These are phyloP conservation scores for Cyphellophora europaea DNA, from an alignment of 2,329 filamentous ascomycete species.

Conservation along the genomic window DNA sequence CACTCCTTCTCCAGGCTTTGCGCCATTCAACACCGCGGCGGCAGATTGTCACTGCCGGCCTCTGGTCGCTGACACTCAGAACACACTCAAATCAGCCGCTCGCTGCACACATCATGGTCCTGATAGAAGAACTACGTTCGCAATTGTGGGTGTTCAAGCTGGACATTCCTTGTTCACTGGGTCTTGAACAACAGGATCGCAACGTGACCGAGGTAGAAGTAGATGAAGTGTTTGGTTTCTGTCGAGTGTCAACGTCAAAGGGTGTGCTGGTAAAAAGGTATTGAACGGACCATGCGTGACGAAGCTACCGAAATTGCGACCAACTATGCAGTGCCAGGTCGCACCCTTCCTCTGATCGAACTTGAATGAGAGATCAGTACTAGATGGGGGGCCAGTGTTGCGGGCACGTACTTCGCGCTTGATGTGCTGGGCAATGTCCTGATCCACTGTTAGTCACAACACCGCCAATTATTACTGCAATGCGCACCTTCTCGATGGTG, in stretches of 20 bases:
- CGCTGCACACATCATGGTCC: too few species aligned
- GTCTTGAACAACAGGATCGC: conserved; percentile 99
- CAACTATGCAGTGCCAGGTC: conserved; percentile 99
- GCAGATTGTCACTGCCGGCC: too few species aligned
- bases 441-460: conserved; percentile 6
- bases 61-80: too few species aligned
- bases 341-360: conserved; percentile 95
- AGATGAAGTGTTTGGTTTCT: conserved; percentile 99
- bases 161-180: too few species aligned
- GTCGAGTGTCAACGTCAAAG: conserved; percentile 12
- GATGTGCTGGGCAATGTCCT: conserved; percentile 95
- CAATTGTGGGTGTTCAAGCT: too few species aligned
- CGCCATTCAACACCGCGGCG: too few species aligned
- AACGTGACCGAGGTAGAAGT: conserved; percentile 98
- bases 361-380: conserved; percentile 39
- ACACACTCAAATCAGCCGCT: too few species aligned
- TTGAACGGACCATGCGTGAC: conserved; percentile 77
- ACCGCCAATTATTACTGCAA: neutral
- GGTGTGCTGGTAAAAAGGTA: neutral
- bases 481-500: conserved; percentile 60
- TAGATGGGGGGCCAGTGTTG: conserved; percentile 7
- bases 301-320: conserved; percentile 97
- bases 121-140: too few species aligned
- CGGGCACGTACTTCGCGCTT: conserved; percentile 67
- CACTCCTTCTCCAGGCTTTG: too few species aligned